Conservation (phyloP, 768 basidiomycete species). For the Podaxis pistillaris region DNA sequence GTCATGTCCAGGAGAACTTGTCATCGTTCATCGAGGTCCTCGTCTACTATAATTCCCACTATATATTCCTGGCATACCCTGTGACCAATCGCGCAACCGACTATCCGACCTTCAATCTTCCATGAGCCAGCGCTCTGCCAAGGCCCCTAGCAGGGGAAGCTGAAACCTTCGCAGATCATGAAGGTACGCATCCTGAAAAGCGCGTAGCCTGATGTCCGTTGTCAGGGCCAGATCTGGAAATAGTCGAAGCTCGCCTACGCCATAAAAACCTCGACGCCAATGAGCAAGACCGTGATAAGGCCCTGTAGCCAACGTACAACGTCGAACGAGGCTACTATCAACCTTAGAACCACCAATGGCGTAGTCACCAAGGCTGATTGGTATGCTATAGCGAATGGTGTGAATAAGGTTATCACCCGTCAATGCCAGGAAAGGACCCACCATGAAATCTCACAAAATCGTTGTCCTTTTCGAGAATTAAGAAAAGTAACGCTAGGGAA, state of each 20-base stretch:
- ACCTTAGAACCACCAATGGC: slow-evolving; percentile 55
- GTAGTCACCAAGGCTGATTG: slow-evolving; percentile 73
- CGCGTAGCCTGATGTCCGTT: neutral
- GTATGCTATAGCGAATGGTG: slow-evolving; percentile 48
- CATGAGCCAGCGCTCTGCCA: neutral
- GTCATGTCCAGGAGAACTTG: too few relatives aligned
- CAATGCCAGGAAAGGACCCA: slow-evolving; percentile 31
- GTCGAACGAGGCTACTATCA: slow-evolving; percentile 52
- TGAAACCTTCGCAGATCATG: neutral
- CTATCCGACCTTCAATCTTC: neutral
- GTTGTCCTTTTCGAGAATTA: slow-evolving; percentile 75
- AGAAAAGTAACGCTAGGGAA: slow-evolving; percentile 49
- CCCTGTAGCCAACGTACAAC: slow-evolving; percentile 22
- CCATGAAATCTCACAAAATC: slow-evolving; percentile 80
- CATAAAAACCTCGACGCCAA: slow-evolving; percentile 17
- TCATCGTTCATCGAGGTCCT: too few relatives aligned
- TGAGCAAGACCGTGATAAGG: too few relatives aligned
- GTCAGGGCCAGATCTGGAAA: neutral
- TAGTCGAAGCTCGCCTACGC: neutral
- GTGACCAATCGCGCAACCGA: too few relatives aligned
- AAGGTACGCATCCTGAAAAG: neutral
- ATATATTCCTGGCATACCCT: too few relatives aligned
- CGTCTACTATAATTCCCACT: too few relatives aligned
- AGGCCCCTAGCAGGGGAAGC: neutral
- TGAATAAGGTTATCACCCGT: neutral